phyloP scores from a whole-genome alignment of 2,329 filamentous ascomycete species.

The Clonostachys chloroleuca region DNA sequence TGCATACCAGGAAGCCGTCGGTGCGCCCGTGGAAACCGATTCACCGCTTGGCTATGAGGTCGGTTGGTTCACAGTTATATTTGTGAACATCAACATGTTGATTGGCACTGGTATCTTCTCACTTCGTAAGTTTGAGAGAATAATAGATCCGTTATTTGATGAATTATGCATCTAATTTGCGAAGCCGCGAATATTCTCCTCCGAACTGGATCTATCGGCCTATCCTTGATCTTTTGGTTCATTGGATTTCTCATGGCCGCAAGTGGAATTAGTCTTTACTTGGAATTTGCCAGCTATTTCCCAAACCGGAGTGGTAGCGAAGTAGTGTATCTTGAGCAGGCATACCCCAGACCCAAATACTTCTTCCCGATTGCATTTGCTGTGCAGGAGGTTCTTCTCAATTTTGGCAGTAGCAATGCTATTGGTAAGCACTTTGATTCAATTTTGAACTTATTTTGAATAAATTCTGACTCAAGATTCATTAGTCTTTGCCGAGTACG shows the following conservation, averaged over 20 bases:
- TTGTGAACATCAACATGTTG: constrained; percentile 59
- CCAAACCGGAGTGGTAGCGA: constrained; percentile 60
- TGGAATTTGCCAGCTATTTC: constrained; percentile 60
- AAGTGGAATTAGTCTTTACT: constrained; percentile 54
- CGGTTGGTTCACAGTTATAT: constrained; percentile 50
- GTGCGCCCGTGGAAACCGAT: constrained; percentile 54
- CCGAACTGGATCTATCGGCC: constrained; percentile 43
- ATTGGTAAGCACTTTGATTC: constrained; percentile 27
- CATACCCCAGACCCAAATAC: constrained; percentile 54
- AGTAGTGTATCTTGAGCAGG: constrained; percentile 63
- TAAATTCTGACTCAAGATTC: too few relatives aligned
- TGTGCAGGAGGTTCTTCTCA: constrained; percentile 57
- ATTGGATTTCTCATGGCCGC: constrained; percentile 49
- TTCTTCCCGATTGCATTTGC: constrained; percentile 63
- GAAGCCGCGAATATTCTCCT: constrained; percentile 51
- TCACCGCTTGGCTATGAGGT: constrained; percentile 59
- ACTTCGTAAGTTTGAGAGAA: constrained; percentile 41
- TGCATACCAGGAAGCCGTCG: constrained; percentile 56
- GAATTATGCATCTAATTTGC: background rate
- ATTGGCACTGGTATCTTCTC: constrained; percentile 62
- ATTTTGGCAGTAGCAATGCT: constrained; percentile 62
- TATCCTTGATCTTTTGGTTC: constrained; percentile 20
- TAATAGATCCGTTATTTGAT: background rate
- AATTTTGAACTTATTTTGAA: too few relatives aligned
- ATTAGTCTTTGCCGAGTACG: constrained; percentile 51